A percentile compares a stretch with the other conserved stretches of the same genome.
These are phyloP conservation scores for Candida sp. DNA, from an alignment of 1,139 yeast genomes.

Conservation along the genomic window DNA sequence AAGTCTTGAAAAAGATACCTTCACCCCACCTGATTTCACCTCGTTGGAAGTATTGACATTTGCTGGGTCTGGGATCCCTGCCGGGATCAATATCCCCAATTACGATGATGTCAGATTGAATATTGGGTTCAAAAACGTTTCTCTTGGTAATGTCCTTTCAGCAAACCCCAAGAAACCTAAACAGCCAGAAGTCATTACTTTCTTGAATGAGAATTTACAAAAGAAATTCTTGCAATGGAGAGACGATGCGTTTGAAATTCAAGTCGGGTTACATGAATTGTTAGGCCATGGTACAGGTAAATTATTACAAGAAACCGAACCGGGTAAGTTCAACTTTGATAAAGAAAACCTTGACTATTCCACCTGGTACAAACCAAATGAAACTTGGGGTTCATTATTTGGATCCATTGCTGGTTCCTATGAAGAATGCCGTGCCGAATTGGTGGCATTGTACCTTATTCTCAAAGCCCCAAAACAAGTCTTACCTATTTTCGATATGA, in stretches of 20 bases:
- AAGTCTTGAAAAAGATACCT: slow-evolving; percentile 73
- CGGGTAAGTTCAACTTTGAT: slow-evolving; percentile 73
- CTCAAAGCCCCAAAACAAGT: slow-evolving; percentile 58
- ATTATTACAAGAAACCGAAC: slow-evolving; percentile 60
- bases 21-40: slow-evolving; percentile 90
- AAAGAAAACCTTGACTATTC: slow-evolving; percentile 60
- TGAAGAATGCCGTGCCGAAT: slow-evolving; percentile 92
- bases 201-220: slow-evolving; percentile 51
- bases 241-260: slow-evolving; percentile 85
- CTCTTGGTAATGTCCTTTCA: slow-evolving; percentile 78
- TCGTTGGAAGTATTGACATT: slow-evolving; percentile 86
- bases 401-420: slow-evolving; percentile 82
- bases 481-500: slow-evolving; percentile 70
- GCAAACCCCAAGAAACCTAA: slow-evolving; percentile 63
- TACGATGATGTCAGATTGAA: slow-evolving; percentile 84
- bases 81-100: slow-evolving; percentile 91
- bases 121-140: slow-evolving; percentile 84
- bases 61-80: slow-evolving; percentile 89
- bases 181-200: slow-evolving; percentile 66
- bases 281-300: slow-evolving; percentile 95
- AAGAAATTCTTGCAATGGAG: slow-evolving; percentile 66
- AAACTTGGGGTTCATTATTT: slow-evolving; percentile 87
- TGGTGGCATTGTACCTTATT: slow-evolving; percentile 79
- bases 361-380: slow-evolving; percentile 73
- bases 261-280: slow-evolving; percentile 88